Conservation (phyloP, 768 basidiomycete genomes). For the Mycena latifolia region DNA sequence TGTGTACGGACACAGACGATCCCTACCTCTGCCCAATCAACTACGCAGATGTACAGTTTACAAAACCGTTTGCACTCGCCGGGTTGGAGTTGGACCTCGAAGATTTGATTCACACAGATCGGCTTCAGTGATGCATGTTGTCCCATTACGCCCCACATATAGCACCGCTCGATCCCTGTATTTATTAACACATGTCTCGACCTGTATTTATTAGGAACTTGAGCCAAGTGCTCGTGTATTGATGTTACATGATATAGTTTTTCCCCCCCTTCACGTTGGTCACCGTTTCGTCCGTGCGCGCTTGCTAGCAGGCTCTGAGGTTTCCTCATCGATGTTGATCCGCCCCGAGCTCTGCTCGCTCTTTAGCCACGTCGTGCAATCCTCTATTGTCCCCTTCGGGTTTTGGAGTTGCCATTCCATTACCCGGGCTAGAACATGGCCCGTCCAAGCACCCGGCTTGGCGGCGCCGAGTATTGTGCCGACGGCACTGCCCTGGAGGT, state of each 20-base stretch:
- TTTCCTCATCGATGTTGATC: slow-evolving; percentile 46
- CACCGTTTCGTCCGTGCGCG: slow-evolving; percentile 49
- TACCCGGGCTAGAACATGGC: slow-evolving; percentile 71
- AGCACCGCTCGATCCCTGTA: background rate
- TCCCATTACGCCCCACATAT: too few species aligned
- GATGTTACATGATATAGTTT: slow-evolving; percentile 21
- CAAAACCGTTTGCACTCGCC: slow-evolving; percentile 25
- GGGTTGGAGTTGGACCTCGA: slow-evolving; percentile 16
- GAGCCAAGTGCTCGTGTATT: slow-evolving; percentile 27
- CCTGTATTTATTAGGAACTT: slow-evolving; percentile 19
- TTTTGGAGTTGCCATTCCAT: slow-evolving; percentile 90
- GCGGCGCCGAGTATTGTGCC: slow-evolving; percentile 61
- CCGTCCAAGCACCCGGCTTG: slow-evolving; percentile 80
- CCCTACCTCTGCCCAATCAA: slow-evolving; percentile 9
- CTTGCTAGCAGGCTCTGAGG: slow-evolving; percentile 51
- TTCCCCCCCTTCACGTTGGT: background rate
- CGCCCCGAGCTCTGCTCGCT: slow-evolving; percentile 63
- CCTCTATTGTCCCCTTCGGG: slow-evolving; percentile 73
- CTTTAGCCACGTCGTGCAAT: slow-evolving; percentile 78
- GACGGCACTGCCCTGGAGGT: slow-evolving; percentile 78
- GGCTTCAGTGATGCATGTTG: background rate
- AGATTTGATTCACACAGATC: slow-evolving; percentile 14
- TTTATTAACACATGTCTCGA: background rate
- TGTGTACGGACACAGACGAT: background rate
- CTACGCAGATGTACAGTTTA: slow-evolving; percentile 23